A percentile compares a stretch with the other conserved stretches of the same genome.
phyloP scores from a whole-genome alignment of 2,329 filamentous ascomycete genomes.

The Cadophora sp. region DNA sequence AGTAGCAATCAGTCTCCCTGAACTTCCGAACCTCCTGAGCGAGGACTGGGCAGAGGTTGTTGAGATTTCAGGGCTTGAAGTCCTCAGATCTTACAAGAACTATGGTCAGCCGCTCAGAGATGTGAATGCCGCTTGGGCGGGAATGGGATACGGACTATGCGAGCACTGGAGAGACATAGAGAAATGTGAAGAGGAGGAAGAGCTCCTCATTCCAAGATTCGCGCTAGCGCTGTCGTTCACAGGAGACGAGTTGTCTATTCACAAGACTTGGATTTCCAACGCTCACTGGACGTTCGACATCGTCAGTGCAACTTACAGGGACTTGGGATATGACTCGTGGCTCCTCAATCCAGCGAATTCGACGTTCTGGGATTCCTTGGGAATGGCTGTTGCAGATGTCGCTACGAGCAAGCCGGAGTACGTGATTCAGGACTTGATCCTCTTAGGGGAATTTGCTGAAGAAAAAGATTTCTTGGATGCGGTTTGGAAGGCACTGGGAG shows the following conservation, averaged over 20 bases:
- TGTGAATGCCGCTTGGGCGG: conserved; percentile 25
- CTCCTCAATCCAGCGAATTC: neutral
- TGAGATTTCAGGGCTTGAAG: conserved; percentile 7
- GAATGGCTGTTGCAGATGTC: conserved; percentile 15
- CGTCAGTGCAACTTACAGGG: conserved; percentile 3
- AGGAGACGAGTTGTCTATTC: conserved; percentile 20
- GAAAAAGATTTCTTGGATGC: conserved; percentile 25
- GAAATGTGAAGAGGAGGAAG: conserved; percentile 24
- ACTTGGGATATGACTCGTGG: conserved; percentile 21
- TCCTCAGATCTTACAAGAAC: conserved; percentile 4
- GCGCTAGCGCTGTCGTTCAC: conserved; percentile 20
- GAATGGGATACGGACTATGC: conserved; percentile 28
- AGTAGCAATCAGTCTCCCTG: conserved; percentile 10
- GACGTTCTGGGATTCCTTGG: conserved; percentile 25
- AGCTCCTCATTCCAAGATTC: neutral
- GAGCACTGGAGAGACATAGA: conserved; percentile 22
- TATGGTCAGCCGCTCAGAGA: neutral
- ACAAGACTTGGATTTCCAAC: neutral
- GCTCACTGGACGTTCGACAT: neutral
- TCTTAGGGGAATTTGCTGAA: conserved; percentile 25
- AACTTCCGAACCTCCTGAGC: conserved; percentile 20
- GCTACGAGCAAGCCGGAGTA: neutral
- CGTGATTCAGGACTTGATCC: conserved; percentile 33
- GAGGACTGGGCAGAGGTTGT: conserved; percentile 26
- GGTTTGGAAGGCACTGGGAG: conserved; percentile 25